Percentiles rank a stretch among this genome's conserved stretches.
phyloP scores from a whole-genome alignment of 2,329 filamentous ascomycete species.

The Fusarium temperatum region DNA sequence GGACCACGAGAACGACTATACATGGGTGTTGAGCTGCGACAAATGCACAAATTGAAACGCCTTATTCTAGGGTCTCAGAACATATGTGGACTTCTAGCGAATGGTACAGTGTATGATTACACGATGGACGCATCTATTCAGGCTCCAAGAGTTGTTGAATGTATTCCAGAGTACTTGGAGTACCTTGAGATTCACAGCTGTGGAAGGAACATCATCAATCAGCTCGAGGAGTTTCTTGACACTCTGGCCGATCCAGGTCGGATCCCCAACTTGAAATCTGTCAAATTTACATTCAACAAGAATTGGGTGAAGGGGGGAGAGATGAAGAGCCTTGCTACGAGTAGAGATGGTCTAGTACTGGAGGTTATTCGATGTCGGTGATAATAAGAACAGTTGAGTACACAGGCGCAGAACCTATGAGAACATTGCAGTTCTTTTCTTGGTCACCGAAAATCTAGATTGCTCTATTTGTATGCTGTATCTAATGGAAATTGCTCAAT shows the following conservation, averaged over 20 bases:
- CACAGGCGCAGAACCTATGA: rapidly evolving
- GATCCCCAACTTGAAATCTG: not conserved
- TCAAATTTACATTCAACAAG: not conserved
- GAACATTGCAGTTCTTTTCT: not conserved
- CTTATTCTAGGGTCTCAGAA: not conserved
- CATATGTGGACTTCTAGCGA: not conserved
- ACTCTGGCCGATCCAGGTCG: not conserved
- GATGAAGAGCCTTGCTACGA: rapidly evolving
- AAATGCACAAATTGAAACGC: not conserved
- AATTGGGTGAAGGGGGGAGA: not conserved
- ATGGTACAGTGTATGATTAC: not conserved
- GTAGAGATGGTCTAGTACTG: not conserved
- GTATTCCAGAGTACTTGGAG: not conserved
- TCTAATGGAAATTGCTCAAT: too few relatives aligned
- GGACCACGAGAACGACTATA: not conserved
- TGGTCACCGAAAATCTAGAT: too few relatives aligned
- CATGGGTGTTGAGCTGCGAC: not conserved
- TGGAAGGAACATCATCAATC: not conserved
- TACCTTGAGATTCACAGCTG: not conserved
- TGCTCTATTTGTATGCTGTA: too few relatives aligned
- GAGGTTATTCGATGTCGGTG: not conserved
- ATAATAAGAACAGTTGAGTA: not conserved
- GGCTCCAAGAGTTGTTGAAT: not conserved
- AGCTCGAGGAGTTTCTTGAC: not conserved
- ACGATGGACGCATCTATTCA: too few relatives aligned